A percentile compares a stretch with the other conserved stretches of the same genome.
phyloP scores from a whole-genome alignment of 2,329 filamentous ascomycete genomes.

The Fusarium concolor region DNA sequence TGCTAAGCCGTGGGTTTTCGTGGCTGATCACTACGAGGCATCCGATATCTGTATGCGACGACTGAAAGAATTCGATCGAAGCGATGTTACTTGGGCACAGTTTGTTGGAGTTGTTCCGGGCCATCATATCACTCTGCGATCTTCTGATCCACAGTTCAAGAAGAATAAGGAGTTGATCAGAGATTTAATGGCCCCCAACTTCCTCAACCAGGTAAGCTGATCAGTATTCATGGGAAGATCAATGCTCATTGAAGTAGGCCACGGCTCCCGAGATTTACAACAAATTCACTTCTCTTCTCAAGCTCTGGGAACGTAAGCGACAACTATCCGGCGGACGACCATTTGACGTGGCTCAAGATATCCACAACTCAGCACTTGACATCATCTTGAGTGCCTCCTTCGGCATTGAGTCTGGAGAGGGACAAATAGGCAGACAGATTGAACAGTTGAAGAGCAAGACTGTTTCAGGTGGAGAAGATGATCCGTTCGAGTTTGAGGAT shows the following conservation, averaged over 20 bases:
- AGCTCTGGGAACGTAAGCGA: slow-evolving; percentile 50
- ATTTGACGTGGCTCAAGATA: slow-evolving; percentile 48
- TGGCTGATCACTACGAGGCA: slow-evolving; percentile 32
- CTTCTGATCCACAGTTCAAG: slow-evolving; percentile 30
- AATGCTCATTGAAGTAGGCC: slow-evolving; percentile 32
- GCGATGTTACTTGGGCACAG: not conserved
- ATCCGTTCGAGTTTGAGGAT: slow-evolving; percentile 21
- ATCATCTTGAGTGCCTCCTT: slow-evolving; percentile 49
- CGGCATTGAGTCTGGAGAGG: slow-evolving; percentile 29
- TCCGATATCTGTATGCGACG: slow-evolving; percentile 32
- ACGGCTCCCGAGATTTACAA: slow-evolving; percentile 48
- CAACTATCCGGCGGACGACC: slow-evolving; percentile 42
- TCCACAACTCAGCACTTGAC: slow-evolving; percentile 48
- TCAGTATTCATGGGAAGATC: rapidly evolving
- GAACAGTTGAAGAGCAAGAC: slow-evolving; percentile 13
- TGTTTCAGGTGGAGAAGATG: slow-evolving; percentile 1
- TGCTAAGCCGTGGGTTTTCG: slow-evolving; percentile 22
- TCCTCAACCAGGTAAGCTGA: slow-evolving; percentile 21
- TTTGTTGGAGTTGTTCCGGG: slow-evolving; percentile 5
- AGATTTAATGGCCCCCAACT: slow-evolving; percentile 32
- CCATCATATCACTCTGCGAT: slow-evolving; percentile 20
- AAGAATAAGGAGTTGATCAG: slow-evolving; percentile 37
- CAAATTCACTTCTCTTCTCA: slow-evolving; percentile 46
- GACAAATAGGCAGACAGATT: slow-evolving; percentile 10
- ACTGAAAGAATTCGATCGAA: slow-evolving; percentile 34